These are phyloP conservation scores for Ceratobasidium sp. DNA, from an alignment of 1,284 basidiomycete genomes.

Conservation along the genomic window DNA sequence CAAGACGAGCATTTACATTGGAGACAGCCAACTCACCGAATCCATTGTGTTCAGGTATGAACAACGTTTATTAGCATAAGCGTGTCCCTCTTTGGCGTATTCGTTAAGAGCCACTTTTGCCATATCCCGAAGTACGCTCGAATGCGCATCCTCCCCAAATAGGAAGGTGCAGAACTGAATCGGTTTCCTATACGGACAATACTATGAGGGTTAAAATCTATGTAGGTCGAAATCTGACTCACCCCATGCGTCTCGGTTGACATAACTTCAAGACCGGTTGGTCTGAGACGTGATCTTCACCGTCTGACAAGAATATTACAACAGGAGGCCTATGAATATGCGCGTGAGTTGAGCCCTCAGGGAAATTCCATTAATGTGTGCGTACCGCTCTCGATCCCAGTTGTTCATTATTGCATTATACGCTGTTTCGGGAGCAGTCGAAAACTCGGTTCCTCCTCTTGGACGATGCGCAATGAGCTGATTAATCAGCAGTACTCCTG, in stretches of 20 bases:
- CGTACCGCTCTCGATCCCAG: slow-evolving; percentile 54
- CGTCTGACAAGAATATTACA: slow-evolving; percentile 69
- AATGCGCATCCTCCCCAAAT: slow-evolving; percentile 54
- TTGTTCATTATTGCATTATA: slow-evolving; percentile 54
- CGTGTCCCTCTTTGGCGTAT: slow-evolving; percentile 55
- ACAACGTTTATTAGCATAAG: slow-evolving; percentile 53
- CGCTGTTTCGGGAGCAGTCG: slow-evolving; percentile 52
- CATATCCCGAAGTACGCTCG: slow-evolving; percentile 57
- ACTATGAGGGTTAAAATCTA: background rate
- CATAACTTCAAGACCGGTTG: slow-evolving; percentile 55
- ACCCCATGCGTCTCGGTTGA: slow-evolving; percentile 58
- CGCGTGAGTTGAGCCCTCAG: background rate
- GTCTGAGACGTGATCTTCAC: slow-evolving; percentile 50
- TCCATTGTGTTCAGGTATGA: slow-evolving; percentile 62
- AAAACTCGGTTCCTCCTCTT: slow-evolving; percentile 58
- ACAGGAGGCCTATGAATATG: slow-evolving; percentile 63
- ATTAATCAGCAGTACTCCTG: slow-evolving; percentile 55
- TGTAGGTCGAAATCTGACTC: slow-evolving; percentile 35
- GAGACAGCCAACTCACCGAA: slow-evolving; percentile 53
- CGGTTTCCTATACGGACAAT: slow-evolving; percentile 56
- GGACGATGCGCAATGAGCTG: slow-evolving; percentile 50
- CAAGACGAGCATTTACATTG: background rate
- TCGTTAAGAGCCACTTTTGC: slow-evolving; percentile 59
- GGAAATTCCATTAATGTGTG: background rate
- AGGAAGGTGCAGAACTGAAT: slow-evolving; percentile 65